Evolutionary conservation across 192 early-diverging fungal species (phyloP).

Genomic region (Dissophora ornata): DNA sequence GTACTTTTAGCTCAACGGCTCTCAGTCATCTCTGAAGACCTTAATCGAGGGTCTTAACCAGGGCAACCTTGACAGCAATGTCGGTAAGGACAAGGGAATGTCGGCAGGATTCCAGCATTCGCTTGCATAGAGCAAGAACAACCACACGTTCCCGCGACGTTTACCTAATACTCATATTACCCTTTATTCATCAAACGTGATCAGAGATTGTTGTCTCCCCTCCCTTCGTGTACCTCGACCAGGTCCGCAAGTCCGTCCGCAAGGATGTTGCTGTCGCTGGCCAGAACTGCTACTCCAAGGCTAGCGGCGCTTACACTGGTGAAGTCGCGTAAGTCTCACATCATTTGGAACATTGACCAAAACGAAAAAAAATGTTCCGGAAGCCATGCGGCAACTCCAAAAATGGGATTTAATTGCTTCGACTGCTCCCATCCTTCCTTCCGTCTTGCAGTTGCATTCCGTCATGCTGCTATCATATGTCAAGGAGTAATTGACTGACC

Average conservation of each 20-base stretch:
- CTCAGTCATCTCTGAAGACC: conserved; percentile 74
- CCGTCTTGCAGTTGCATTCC: neutral
- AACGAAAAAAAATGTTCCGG: no score
- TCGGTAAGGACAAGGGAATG: no score
- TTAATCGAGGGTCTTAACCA: conserved; percentile 85
- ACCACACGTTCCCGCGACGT: no score
- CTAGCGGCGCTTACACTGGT: conserved; percentile 96
- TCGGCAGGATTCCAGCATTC: no score
- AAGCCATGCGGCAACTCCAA: neutral
- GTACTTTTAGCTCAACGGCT: conserved; percentile 90
- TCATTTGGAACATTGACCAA: neutral
- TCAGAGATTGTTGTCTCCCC: conserved; percentile 98
- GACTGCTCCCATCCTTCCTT: neutral
- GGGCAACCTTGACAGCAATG: conserved; percentile 67
- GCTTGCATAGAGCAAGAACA: no score
- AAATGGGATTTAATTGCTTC: neutral
- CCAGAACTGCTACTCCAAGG: conserved; percentile 92
- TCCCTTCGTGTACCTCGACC: conserved; percentile 90
- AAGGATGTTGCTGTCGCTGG: conserved; percentile 92
- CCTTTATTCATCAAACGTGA: no score
- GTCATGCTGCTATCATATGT: neutral
- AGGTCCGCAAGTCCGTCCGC: conserved; percentile 79
- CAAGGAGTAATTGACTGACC: conserved; percentile 12
- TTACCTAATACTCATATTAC: no score
- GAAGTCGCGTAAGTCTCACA: conserved; percentile 87